Conservation (phyloP, 192 early-diverging fungal species). For the Borealophlyctis nickersoniae region DNA sequence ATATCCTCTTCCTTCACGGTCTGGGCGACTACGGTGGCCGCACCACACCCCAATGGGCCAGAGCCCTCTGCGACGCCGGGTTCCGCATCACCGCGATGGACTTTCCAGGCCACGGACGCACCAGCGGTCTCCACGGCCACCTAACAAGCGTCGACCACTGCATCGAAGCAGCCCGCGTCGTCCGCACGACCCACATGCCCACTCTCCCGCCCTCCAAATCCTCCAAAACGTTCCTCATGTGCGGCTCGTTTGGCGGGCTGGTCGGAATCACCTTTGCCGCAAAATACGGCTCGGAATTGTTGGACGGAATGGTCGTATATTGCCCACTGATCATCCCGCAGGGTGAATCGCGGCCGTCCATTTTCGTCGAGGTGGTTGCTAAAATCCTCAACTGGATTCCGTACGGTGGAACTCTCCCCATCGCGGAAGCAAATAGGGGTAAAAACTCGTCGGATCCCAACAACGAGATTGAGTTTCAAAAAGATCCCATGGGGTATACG, state of each 20-base stretch:
- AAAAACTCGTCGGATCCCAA: constrained; percentile 16
- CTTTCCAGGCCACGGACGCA: constrained; percentile 23
- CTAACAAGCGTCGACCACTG: constrained; percentile 20
- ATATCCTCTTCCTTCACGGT: not conserved
- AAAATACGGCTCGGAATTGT: constrained; percentile 4
- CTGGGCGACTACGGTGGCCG: not conserved
- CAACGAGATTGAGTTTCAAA: constrained; percentile 16
- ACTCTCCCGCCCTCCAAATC: not conserved
- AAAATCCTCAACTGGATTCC: constrained; percentile 2
- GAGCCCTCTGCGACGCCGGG: constrained; percentile 7
- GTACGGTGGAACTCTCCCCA: constrained; percentile 8
- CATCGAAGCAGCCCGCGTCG: constrained; percentile 1
- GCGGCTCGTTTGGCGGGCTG: constrained; percentile 18
- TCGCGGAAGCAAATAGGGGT: constrained; percentile 25
- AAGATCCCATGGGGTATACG: constrained; percentile 24
- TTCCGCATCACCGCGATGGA: constrained; percentile 23
- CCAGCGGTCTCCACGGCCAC: constrained; percentile 14
- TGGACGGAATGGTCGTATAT: constrained; percentile 13
- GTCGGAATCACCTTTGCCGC: constrained; percentile 6
- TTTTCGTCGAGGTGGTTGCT: constrained; percentile 12
- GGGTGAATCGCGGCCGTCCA: constrained; percentile 15
- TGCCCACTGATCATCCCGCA: constrained; percentile 14
- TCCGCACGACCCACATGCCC: constrained; percentile 4
- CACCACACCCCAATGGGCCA: constrained; percentile 8
- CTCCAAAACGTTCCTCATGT: constrained; percentile 18